phyloP scores from a whole-genome alignment of 306 rosid genomes.

The Ziziphus jujuba region DNA sequence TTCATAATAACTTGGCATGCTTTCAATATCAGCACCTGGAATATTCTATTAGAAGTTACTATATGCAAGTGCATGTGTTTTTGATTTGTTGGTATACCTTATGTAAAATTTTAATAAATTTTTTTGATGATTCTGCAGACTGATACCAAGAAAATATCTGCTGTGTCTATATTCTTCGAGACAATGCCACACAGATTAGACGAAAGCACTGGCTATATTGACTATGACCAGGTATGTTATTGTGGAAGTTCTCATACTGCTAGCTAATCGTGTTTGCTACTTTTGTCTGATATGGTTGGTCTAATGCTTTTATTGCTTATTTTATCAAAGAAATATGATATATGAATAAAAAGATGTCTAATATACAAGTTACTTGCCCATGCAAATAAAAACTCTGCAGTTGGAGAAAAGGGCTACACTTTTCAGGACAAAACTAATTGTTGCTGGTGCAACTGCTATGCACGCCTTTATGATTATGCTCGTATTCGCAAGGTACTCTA shows the following conservation, averaged over 20 bases:
- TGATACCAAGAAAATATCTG: constrained; percentile 90
- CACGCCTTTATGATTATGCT: constrained; percentile 46
- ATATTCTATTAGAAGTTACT: not conserved
- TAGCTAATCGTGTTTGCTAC: not conserved
- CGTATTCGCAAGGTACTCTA: constrained; percentile 42
- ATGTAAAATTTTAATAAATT: not conserved
- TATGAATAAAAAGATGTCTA: too few species aligned
- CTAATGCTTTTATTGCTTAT: constrained; percentile 2
- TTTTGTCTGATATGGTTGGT: not conserved
- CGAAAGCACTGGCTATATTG: constrained; percentile 88
- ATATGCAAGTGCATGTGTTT: not conserved
- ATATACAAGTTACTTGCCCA: not conserved
- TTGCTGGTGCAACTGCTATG: constrained; percentile 60
- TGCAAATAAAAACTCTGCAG: constrained; percentile 20
- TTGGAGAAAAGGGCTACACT: constrained; percentile 45
- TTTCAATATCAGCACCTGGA: not conserved
- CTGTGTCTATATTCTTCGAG: constrained; percentile 78
- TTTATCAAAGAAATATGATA: constrained; percentile 3
- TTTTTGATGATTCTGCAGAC: constrained; percentile 50
- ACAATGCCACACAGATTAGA: constrained; percentile 89
- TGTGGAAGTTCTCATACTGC: constrained; percentile 1
- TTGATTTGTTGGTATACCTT: too few species aligned
- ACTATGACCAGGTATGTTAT: constrained; percentile 79
- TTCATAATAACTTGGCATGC: not conserved
- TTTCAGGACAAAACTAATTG: constrained; percentile 46